These are phyloP conservation scores for Nigrospora oryzae DNA, from an alignment of 2,329 filamentous ascomycete genomes.

Conservation along the genomic window DNA sequence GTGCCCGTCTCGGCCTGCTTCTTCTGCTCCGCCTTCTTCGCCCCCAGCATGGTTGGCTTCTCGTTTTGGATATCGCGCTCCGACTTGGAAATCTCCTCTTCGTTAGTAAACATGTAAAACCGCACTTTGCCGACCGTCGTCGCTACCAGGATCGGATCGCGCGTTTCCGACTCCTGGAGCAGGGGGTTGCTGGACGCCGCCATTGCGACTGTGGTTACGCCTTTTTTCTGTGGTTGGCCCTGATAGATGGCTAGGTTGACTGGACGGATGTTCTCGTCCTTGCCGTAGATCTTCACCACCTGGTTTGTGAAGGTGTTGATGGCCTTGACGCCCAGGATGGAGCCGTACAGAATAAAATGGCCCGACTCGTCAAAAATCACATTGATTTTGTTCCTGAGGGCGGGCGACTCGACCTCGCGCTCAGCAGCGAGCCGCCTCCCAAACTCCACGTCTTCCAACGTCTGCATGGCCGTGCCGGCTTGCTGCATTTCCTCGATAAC, in stretches of 20 bases:
- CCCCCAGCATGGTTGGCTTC: constrained; percentile 62
- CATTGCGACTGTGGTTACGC: constrained; percentile 91
- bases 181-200: constrained; percentile 90
- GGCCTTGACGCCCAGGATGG: constrained; percentile 86
- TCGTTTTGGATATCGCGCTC: constrained; percentile 92
- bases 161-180: constrained; percentile 80
- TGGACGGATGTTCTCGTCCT: constrained; percentile 79
- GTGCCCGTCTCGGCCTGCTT: constrained; percentile 67
- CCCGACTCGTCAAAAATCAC: constrained; percentile 94
- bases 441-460: constrained; percentile 86
- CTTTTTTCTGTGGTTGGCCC: constrained; percentile 90
- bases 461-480: constrained; percentile 73
- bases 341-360: constrained; percentile 91
- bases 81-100: constrained; percentile 72
- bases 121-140: constrained; percentile 82
- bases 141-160: constrained; percentile 80
- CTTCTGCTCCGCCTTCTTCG: constrained; percentile 45
- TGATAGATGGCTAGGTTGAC: constrained; percentile 85
- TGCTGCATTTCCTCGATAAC: constrained; percentile 94
- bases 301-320: constrained; percentile 93
- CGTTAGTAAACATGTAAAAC: constrained; percentile 98
- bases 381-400: constrained; percentile 64
- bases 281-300: constrained; percentile 82
- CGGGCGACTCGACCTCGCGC: constrained; percentile 68
- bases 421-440: constrained; percentile 80